A percentile compares a stretch with the other conserved stretches of the same genome.
These are phyloP conservation scores for Entomophthora muscae DNA, from an alignment of 371 early-diverging fungal species.

Conservation along the genomic window DNA sequence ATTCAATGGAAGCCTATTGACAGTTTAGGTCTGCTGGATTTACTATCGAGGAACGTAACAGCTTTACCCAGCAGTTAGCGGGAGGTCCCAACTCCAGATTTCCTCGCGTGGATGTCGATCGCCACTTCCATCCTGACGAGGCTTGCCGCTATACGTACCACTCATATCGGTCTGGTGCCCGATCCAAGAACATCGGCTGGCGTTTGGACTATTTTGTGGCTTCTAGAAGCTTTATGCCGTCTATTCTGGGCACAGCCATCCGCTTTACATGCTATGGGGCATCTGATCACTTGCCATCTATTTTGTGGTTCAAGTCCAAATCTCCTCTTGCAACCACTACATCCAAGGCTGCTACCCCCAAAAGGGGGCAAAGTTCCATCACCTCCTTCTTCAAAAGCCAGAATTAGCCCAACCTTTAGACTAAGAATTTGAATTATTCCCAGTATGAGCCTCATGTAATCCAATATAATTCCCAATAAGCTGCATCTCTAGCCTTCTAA, in stretches of 20 bases:
- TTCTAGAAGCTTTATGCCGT: constrained; percentile 32
- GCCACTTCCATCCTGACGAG: constrained; percentile 49
- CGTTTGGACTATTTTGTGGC: constrained; percentile 75
- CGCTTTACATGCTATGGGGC: constrained; percentile 72
- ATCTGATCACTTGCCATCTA: constrained; percentile 76
- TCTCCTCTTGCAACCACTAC: background rate
- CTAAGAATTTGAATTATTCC: no score
- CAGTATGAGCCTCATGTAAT: no score
- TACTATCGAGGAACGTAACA: constrained; percentile 62
- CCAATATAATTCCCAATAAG: no score
- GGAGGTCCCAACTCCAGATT: constrained; percentile 12
- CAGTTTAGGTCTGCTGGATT: constrained; percentile 53
- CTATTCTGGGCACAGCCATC: constrained; percentile 44
- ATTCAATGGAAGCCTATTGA: background rate
- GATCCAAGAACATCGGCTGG: constrained; percentile 70
- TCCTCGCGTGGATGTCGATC: constrained; percentile 57
- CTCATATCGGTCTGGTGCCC: constrained; percentile 52
- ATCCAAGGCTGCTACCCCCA: background rate
- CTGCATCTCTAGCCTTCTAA: no score
- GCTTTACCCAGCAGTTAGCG: constrained; percentile 40
- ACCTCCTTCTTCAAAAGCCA: background rate
- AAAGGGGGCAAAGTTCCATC: background rate
- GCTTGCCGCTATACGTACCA: constrained; percentile 61
- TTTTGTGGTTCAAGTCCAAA: constrained; percentile 28
- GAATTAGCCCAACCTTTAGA: no score